Percentiles rank a stretch among this genome's conserved stretches.
Conservation (phyloP, 1,284 basidiomycete genomes). For the Naganishia liquefaciens region DNA sequence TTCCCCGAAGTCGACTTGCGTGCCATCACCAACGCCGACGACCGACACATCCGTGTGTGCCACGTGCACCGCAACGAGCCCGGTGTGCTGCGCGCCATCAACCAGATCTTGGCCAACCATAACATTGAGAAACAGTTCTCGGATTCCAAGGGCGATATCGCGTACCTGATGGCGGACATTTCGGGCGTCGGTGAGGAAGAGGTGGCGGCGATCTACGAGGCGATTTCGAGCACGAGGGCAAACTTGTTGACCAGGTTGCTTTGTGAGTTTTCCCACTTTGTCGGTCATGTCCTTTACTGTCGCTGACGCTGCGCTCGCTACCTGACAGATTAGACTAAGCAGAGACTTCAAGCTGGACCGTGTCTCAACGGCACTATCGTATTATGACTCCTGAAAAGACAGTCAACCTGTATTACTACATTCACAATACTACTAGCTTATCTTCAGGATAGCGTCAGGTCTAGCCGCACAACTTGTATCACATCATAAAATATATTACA, state of each 20-base stretch:
- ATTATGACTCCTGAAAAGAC: slow-evolving; percentile 9
- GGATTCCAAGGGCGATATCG: slow-evolving; percentile 91
- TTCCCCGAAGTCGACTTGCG: slow-evolving; percentile 98
- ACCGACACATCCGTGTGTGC: slow-evolving; percentile 83
- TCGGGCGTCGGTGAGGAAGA: slow-evolving; percentile 80
- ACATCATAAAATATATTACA: too few relatives aligned
- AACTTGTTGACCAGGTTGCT: slow-evolving; percentile 88
- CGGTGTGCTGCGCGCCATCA: slow-evolving; percentile 92
- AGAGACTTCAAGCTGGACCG: background rate
- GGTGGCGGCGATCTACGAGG: slow-evolving; percentile 76
- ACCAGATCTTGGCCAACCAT: slow-evolving; percentile 85
- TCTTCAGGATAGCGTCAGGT: background rate
- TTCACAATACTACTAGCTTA: background rate
- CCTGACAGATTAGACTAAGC: slow-evolving; percentile 13
- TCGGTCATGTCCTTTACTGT: background rate
- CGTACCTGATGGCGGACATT: slow-evolving; percentile 76
- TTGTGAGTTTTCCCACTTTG: slow-evolving; percentile 11
- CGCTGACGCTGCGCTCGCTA: background rate
- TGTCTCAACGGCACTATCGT: slow-evolving; percentile 25
- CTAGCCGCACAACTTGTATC: too few relatives aligned
- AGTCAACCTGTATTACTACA: slow-evolving; percentile 25
- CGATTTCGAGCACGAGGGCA: slow-evolving; percentile 75
- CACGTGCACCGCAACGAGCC: slow-evolving; percentile 97
- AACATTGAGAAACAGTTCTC: slow-evolving; percentile 99
- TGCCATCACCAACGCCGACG: slow-evolving; percentile 78